Evolutionary conservation across 108 stramenopile genomes (phyloP), one percentile per base, ranked within the genome.

Genomic region (Aureococcus anophagefferens): DNA sequence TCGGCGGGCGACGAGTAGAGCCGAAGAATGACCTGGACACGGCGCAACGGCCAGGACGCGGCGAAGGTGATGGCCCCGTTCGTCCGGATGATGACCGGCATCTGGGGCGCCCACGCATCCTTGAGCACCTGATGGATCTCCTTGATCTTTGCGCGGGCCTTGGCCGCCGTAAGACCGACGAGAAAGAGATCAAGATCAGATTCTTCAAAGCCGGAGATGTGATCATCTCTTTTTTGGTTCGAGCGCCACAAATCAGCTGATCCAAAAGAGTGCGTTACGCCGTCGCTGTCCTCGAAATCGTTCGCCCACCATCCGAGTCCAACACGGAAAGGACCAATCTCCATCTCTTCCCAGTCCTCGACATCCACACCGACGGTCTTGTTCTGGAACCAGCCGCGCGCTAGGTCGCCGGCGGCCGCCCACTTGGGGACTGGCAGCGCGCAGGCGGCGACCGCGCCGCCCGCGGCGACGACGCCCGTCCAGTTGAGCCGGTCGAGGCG

Each of bases 121-220:
- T 78, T 73, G 33, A 82, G 28, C 0, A 78, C 74, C 70, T 81
- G 77, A 34, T 78, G 79, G 40, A 82, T 81, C 37, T 81, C 37
- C 32, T 31, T 33, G 45, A 82, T 33, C 70, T 81, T 82, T 35
- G 71, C 35, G 29, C 68, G 68, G 18, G 80, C 81, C 37, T 75
- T 36, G 33, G 76, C 78, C 37, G 72, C 77, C 13, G n/a, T 75
- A 18, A 82, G 35, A 9, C 77, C 81, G 70, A 81, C 76, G 28
- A 82, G 40, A 45, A 82, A 82, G 30, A 82, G 74, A 30, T 82
- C 81, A 4, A 82, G 63, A 46, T 82, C 81, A 28, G 79, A 80
- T 32, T 74, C 77, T 28, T 77, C 74, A 33, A 0, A 45, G 5
- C 30, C 74, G 17, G 33, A 28, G 17, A 75, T 74, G 64, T 79